phyloP scores from a whole-genome alignment of 2,329 filamentous ascomycete genomes.

The Bipolaris victoriae region DNA sequence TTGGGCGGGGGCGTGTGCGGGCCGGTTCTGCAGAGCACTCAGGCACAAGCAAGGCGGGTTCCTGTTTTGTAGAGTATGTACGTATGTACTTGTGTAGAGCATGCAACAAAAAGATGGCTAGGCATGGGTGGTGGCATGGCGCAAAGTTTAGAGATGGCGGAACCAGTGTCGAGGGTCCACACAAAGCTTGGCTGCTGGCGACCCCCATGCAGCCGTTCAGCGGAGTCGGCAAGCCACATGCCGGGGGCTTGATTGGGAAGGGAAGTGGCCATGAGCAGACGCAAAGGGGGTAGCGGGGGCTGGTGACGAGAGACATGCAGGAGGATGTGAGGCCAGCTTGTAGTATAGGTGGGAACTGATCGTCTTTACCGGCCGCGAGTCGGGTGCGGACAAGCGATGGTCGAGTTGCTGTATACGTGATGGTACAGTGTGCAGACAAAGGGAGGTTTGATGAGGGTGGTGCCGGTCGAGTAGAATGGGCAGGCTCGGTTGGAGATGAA shows the following conservation, averaged over 20 bases:
- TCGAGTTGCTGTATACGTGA: background rate
- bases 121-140: slow-evolving; percentile 11
- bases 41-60: slow-evolving; percentile 21
- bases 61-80: background rate
- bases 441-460: too few relatives aligned
- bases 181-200: slow-evolving; percentile 39
- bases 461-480: slow-evolving; percentile 1
- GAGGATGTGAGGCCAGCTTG: background rate
- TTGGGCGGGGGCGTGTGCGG: slow-evolving; percentile 15
- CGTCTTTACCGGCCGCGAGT: background rate
- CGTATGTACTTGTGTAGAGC: slow-evolving; percentile 2
- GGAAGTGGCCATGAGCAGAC: slow-evolving; percentile 2
- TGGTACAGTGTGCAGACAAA: background rate
- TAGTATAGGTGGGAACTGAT: background rate
- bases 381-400: slow-evolving; percentile 12
- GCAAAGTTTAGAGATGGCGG: slow-evolving; percentile 15
- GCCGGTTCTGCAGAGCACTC: slow-evolving; percentile 11
- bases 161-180: slow-evolving; percentile 6
- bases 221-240: slow-evolving; percentile 18
- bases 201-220: slow-evolving; percentile 21
- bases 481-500: background rate
- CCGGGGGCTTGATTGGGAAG: slow-evolving; percentile 6
- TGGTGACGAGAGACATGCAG: background rate
- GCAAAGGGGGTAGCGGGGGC: background rate
- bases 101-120: slow-evolving; percentile 12